Evolutionary conservation across 352 stramenopile genomes (phyloP), one percentile per base, ranked within the genome.

Genomic region (Phytophthora tentaculata): DNA sequence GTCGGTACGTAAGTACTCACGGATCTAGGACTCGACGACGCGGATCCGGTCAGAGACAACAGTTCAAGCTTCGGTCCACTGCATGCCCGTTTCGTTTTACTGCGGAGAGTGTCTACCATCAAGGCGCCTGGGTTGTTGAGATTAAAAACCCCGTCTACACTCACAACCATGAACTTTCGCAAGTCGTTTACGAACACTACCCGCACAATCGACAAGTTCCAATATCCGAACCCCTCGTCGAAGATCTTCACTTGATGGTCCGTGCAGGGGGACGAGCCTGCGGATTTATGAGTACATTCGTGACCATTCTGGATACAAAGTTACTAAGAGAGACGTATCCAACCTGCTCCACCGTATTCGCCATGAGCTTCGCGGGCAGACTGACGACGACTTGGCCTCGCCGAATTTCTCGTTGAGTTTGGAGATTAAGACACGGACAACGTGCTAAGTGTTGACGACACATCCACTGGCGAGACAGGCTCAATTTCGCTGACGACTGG

Each of bases 271-370:
- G 47, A 16, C 37, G 19, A 10, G 19, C 22, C 19, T 49, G 49
- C 17, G 3, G 1, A 59, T 59, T 22, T 59, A 49, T 22, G 35
- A 59, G 14, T 59, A 59, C 35, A 59, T 59, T 13, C 32, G 52
- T 4, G 20, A 50, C 20, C 52, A 59, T 17, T 49, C 52, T 0
- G 35, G 35, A 12, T 59, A 59, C 22, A 59, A 59, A 6, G 19
- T 48, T 5, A 50, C 35, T 0, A 20, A 5, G 7, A 19, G 20
- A 5, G 52, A 37, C 23, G 52, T 59, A 0, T 9, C 19, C 3
- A 59, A 59, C 32, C 2, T 49, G 12, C 3, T 59, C 5, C 3
- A 19, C 2, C 29, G 19, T 2, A 39, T 59, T 37, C 5, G 52
- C 2, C 16, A 1, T 3, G 52, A 49, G 14, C 16, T 37, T 12